phyloP scores from a whole-genome alignment of 768 basidiomycete species.

The Hygrocybe punicea region DNA sequence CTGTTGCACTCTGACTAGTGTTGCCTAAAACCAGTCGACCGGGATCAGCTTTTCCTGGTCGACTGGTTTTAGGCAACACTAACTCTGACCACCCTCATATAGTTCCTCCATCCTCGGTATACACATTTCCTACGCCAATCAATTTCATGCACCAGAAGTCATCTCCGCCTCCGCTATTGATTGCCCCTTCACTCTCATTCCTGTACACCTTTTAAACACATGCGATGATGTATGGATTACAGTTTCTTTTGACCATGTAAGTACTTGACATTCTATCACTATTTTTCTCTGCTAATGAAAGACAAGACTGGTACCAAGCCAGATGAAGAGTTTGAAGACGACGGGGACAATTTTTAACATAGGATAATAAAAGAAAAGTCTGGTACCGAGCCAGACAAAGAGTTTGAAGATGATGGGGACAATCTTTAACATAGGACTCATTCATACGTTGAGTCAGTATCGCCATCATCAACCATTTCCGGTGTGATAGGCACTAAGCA shows the following conservation, averaged over 20 bases:
- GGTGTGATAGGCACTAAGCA: neutral
- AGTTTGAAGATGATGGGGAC: neutral
- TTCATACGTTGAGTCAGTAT: neutral
- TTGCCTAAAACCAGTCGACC: no score
- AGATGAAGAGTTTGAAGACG: neutral
- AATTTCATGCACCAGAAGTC: slow-evolving; percentile 14
- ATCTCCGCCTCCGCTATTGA: slow-evolving; percentile 14
- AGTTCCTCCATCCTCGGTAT: slow-evolving; percentile 22
- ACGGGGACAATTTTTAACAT: neutral
- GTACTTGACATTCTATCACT: slow-evolving; percentile 16
- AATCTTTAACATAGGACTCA: neutral
- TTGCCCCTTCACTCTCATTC: slow-evolving; percentile 13
- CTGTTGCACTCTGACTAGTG: neutral
- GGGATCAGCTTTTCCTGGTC: no score
- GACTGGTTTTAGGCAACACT: no score
- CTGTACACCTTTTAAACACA: neutral
- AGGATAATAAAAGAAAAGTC: neutral
- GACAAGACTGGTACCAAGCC: slow-evolving; percentile 5
- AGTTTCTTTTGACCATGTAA: slow-evolving; percentile 14
- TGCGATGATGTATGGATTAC: neutral
- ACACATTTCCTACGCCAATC: slow-evolving; percentile 17
- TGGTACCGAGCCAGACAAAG: slow-evolving; percentile 4
- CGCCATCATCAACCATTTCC: neutral
- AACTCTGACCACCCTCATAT: neutral
- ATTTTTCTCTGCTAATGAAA: slow-evolving; percentile 6